phyloP scores from a whole-genome alignment of 2,329 filamentous ascomycete species.

The Venturia pyrina region DNA sequence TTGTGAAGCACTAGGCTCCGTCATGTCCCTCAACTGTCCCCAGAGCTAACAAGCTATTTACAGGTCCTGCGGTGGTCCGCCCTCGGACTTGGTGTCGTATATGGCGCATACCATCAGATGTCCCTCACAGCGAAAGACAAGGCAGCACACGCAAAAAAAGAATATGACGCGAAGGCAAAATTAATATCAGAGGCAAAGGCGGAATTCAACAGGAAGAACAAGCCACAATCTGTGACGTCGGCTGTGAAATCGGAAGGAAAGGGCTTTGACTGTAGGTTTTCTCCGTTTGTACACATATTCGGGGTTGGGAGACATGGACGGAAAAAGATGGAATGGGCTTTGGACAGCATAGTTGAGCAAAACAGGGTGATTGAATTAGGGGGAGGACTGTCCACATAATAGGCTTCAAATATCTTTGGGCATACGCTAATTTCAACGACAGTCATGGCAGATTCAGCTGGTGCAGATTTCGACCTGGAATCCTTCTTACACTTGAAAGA shows the following conservation, averaged over 20 bases:
- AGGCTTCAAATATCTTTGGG: background rate
- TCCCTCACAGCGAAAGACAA: slow-evolving; percentile 64
- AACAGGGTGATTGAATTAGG: background rate
- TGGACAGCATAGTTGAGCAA: background rate
- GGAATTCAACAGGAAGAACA: slow-evolving; percentile 73
- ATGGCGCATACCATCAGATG: slow-evolving; percentile 90
- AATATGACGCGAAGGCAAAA: slow-evolving; percentile 83
- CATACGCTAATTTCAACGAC: background rate
- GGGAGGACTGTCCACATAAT: background rate
- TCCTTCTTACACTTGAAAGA: slow-evolving; percentile 12
- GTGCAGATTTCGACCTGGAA: slow-evolving; percentile 12
- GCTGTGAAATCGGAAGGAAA: background rate
- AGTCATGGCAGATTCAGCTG: slow-evolving; percentile 9
- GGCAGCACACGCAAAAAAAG: slow-evolving; percentile 60
- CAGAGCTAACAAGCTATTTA: slow-evolving; percentile 18
- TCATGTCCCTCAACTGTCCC: background rate
- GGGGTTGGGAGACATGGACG: background rate
- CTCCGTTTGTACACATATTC: background rate
- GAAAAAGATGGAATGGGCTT: background rate
- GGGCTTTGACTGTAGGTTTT: slow-evolving; percentile 12
- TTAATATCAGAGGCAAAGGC: slow-evolving; percentile 90
- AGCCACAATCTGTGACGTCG: slow-evolving; percentile 6
- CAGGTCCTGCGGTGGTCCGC: slow-evolving; percentile 97
- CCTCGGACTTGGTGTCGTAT: slow-evolving; percentile 83
- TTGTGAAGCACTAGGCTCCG: background rate